phyloP scores from a whole-genome alignment of 202 grass and related monocot species.

The Brachypodium distachyon region DNA sequence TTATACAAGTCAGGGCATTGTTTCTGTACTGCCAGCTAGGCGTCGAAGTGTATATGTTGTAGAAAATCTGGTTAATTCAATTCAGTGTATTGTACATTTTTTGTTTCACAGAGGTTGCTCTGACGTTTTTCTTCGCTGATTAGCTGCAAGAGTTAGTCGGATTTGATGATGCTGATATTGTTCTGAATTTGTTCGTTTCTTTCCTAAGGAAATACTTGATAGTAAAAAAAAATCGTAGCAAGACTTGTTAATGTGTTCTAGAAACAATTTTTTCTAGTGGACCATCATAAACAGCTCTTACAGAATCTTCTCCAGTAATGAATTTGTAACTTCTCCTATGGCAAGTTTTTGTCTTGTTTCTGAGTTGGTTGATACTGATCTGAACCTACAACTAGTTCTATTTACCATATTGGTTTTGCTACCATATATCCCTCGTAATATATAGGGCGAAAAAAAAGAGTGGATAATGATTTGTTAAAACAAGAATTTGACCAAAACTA shows the following conservation, averaged over 20 bases:
- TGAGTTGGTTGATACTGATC: background rate
- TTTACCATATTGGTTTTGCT: too few species aligned
- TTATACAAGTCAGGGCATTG: background rate
- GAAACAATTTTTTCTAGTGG: background rate
- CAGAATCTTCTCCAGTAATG: background rate
- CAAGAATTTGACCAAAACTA: too few species aligned
- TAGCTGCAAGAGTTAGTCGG: conserved; percentile 1
- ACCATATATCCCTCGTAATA: too few species aligned
- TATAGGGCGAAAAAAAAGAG: too few species aligned
- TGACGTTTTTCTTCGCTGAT: background rate
- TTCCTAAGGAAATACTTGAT: background rate
- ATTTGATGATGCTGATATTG: background rate
- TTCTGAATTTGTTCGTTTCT: background rate
- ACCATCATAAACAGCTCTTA: background rate
- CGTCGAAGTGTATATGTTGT: background rate
- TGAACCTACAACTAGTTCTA: background rate
- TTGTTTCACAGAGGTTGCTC: background rate
- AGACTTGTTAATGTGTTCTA: too few species aligned
- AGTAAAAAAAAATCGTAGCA: too few species aligned
- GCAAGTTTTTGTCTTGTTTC: background rate
- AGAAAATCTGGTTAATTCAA: background rate
- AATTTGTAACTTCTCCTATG: background rate
- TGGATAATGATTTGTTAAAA: too few species aligned
- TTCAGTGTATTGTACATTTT: conserved; percentile 8
- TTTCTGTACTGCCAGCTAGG: background rate